Conservation (phyloP, 2,329 filamentous ascomycete genomes). For the Monilinia fructicola region DNA sequence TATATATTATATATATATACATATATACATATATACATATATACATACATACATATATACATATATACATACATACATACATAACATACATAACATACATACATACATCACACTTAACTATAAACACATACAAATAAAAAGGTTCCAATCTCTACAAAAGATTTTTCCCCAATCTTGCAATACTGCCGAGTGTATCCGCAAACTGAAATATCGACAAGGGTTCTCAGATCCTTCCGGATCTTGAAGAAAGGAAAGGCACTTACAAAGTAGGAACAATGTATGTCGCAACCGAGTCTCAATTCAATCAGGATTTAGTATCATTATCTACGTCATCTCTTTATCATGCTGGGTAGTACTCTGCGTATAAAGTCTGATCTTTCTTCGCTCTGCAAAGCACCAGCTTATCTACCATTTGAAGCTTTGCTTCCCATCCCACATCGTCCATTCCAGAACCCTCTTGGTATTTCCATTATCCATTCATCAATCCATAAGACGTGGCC, state of each 20-base stretch:
- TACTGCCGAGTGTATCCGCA: too few species aligned
- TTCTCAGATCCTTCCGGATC: too few species aligned
- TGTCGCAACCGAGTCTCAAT: not conserved
- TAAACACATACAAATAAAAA: too few species aligned
- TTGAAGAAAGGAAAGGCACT: not conserved
- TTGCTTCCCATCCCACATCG: not conserved
- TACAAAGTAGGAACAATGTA: not conserved
- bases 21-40: not conserved
- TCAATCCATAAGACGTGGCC: slow-evolving; percentile 4
- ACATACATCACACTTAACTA: too few species aligned
- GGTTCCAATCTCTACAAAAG: too few species aligned
- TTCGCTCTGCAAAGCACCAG: not conserved
- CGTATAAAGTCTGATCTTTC: not conserved
- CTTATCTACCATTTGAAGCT: not conserved
- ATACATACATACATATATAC: too few species aligned
- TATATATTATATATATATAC: too few species aligned
- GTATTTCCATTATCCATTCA: not conserved
- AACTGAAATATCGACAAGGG: too few species aligned
- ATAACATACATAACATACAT: too few species aligned
- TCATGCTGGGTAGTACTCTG: not conserved
- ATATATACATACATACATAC: too few species aligned
- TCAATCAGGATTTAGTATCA: not conserved
- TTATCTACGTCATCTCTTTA: not conserved
- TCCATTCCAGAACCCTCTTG: not conserved
- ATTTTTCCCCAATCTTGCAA: too few species aligned